Conservation (phyloP, 2,329 filamentous ascomycete genomes). For the Epichloe sp. region DNA sequence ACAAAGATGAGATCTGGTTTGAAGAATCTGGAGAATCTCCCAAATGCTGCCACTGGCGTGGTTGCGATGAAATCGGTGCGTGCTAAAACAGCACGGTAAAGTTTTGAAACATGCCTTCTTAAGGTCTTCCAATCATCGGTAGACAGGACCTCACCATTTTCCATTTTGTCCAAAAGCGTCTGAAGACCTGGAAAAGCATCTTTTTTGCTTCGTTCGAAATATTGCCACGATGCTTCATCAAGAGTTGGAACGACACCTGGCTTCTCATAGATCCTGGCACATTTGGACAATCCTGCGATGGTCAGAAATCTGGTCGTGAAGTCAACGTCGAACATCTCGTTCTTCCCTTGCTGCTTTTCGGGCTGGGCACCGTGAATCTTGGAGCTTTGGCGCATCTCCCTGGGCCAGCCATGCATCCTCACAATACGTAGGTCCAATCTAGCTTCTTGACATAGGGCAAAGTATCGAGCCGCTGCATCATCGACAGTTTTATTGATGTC, state of each 20-base stretch:
- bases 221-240: slow-evolving; percentile 30
- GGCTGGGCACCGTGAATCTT: slow-evolving; percentile 14
- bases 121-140: slow-evolving; percentile 17
- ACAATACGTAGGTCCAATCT: slow-evolving; percentile 22
- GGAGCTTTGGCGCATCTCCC: slow-evolving; percentile 20
- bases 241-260: slow-evolving; percentile 22
- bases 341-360: neutral
- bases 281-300: slow-evolving; percentile 12
- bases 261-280: slow-evolving; percentile 7
- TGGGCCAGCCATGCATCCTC: slow-evolving; percentile 28
- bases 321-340: slow-evolving; percentile 9
- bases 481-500: slow-evolving; percentile 35
- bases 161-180: slow-evolving; percentile 21
- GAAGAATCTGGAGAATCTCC: slow-evolving; percentile 37
- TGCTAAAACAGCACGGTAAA: slow-evolving; percentile 26
- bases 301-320: slow-evolving; percentile 24
- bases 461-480: slow-evolving; percentile 30
- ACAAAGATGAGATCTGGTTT: slow-evolving; percentile 78
- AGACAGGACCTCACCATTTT: slow-evolving; percentile 13
- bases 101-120: slow-evolving; percentile 16
- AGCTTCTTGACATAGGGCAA: slow-evolving; percentile 21
- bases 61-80: slow-evolving; percentile 32
- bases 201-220: slow-evolving; percentile 21
- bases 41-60: slow-evolving; percentile 30
- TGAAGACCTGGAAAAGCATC: slow-evolving; percentile 22